Percentiles rank a stretch among this genome's conserved stretches.
phyloP scores from a whole-genome alignment of 2,329 filamentous ascomycete genomes.

The Onygena corvina region DNA sequence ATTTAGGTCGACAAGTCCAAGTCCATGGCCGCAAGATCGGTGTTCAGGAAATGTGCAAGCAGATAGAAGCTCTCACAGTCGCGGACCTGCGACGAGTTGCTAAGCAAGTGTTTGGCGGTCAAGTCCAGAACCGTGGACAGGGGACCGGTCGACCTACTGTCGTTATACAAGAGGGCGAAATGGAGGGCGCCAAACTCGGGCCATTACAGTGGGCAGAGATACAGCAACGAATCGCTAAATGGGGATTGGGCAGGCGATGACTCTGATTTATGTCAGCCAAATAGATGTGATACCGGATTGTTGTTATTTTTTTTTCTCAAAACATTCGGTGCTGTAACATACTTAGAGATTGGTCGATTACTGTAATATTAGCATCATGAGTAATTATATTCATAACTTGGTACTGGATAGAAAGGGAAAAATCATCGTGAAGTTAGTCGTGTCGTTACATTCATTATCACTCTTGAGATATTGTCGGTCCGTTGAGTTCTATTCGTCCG shows the following conservation, averaged over 20 bases:
- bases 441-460: not conserved
- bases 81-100: slow-evolving; percentile 74
- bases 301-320: not conserved
- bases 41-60: slow-evolving; percentile 80
- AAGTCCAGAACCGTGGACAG: slow-evolving; percentile 58
- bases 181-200: slow-evolving; percentile 55
- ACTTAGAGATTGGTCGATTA: slow-evolving; percentile 1
- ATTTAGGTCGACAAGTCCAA: slow-evolving; percentile 87
- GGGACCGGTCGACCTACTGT: slow-evolving; percentile 88
- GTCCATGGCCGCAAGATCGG: slow-evolving; percentile 90
- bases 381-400: not conserved
- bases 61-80: slow-evolving; percentile 72
- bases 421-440: not conserved
- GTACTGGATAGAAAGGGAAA: not conserved
- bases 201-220: slow-evolving; percentile 77
- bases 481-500: not conserved
- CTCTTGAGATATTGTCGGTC: not conserved
- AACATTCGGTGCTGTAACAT: not conserved
- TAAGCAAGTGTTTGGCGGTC: slow-evolving; percentile 60
- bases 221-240: slow-evolving; percentile 69
- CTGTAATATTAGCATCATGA: slow-evolving; percentile 3
- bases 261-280: not conserved
- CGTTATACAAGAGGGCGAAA: slow-evolving; percentile 80
- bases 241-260: slow-evolving; percentile 62
- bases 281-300: not conserved